Percentiles rank a stretch among this genome's conserved stretches.
Conservation (phyloP, 163 green algal genomes). For the Scenedesmus sp. region DNA sequence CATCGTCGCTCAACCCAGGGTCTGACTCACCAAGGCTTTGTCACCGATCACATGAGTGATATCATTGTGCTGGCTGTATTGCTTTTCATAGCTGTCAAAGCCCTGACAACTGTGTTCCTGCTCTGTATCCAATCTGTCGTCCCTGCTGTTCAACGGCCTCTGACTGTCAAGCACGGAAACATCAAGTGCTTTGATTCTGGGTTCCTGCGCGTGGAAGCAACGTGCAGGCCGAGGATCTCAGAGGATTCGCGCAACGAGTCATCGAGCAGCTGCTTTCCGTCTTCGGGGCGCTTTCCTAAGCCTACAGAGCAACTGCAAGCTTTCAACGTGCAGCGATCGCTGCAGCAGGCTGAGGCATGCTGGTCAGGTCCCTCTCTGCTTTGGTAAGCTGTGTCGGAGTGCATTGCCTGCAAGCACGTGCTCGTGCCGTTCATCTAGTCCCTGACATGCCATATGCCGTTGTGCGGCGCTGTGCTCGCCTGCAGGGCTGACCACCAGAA, state of each 20-base stretch:
- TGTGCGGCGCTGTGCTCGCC: neutral
- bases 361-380: neutral
- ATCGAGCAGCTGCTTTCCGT: neutral
- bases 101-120: neutral
- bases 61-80: neutral
- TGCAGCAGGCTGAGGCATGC: neutral
- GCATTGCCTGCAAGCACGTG: neutral
- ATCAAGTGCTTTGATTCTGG: neutral
- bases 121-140: neutral
- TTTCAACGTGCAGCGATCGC: neutral
- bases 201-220: neutral
- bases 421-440: neutral
- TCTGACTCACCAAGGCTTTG: neutral
- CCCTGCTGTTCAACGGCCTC: neutral
- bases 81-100: neutral
- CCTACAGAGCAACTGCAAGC: neutral
- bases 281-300: neutral
- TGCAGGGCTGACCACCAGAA: neutral
- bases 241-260: neutral
- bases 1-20: no score
- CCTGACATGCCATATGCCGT: neutral
- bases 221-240: neutral
- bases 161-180: no score
- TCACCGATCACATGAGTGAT: neutral
- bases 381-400: neutral